Conservation (phyloP, 805 yeast species). For the Wickerhamiella kazuoi region DNA sequence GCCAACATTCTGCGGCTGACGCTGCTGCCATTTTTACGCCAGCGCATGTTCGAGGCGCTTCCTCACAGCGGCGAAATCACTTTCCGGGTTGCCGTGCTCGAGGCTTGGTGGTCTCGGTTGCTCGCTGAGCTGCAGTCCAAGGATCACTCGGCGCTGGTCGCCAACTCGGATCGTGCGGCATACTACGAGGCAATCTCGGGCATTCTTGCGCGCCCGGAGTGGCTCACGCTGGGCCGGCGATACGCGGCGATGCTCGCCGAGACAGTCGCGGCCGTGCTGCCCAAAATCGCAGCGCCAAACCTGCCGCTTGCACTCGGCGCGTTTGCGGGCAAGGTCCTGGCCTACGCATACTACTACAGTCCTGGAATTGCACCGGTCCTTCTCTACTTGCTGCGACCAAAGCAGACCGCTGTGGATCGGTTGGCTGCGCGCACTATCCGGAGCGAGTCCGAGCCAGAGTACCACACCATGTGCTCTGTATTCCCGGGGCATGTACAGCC, state of each 20-base stretch:
- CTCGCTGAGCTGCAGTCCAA: constrained; percentile 18
- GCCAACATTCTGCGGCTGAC: constrained; percentile 27
- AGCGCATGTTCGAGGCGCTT: constrained; percentile 13
- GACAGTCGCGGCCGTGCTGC: constrained; percentile 37
- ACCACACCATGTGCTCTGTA: constrained; percentile 2
- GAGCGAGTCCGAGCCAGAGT: background rate
- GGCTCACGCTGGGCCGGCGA: constrained; percentile 15
- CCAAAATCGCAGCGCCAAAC: constrained; percentile 31
- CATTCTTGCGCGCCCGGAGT: constrained; percentile 23
- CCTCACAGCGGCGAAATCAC: constrained; percentile 10
- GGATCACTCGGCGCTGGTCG: constrained; percentile 9
- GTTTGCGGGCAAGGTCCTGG: constrained; percentile 53
- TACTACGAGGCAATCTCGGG: constrained; percentile 25
- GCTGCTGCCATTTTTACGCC: constrained; percentile 24
- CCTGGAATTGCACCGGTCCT: constrained; percentile 36
- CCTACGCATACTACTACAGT: constrained; percentile 39
- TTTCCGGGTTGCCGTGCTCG: constrained; percentile 16
- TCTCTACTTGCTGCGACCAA: constrained; percentile 17
- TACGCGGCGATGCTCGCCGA: constrained; percentile 23
- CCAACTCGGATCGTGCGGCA: constrained; percentile 24
- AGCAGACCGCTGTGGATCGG: constrained; percentile 15
- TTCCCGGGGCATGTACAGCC: constrained; percentile 17
- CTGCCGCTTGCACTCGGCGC: constrained; percentile 43
- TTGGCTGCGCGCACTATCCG: constrained; percentile 8
- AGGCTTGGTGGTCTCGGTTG: constrained; percentile 24